Evolutionary conservation across 1,284 basidiomycete genomes (phyloP), one percentile per base, ranked within the genome.

Genomic region (Grifola frondosa): DNA sequence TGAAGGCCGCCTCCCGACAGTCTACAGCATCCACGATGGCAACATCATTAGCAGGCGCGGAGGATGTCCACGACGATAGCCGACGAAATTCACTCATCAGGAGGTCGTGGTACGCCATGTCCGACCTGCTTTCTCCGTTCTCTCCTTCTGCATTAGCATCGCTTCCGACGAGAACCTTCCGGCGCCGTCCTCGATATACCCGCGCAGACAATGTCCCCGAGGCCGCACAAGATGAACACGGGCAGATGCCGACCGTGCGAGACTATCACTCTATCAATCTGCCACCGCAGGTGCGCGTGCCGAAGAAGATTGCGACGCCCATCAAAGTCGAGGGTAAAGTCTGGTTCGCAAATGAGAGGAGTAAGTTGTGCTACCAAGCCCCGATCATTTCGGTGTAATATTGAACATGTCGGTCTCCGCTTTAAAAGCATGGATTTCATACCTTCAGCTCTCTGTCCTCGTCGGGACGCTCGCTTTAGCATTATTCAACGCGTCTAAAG

Each of bases 271-370:
- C 87, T 2, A 86, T 86, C 57, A 84, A 77, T 54, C 57, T 80
- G 0, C 78, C 83, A 1, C 67, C 80, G 0, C 71, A 75, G 34
- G 78, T 89, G 26, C 72, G 81, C 26, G 73, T 89, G 0, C 91
- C 89, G 1, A 89, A 93, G 74, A 95, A 96, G 65, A 83, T 96
- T 25, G 75, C 89, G 1, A 91, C 94, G 0, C 88, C 92, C 1
- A 79, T 98, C 56, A 88, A 88, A 53, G 91, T 99, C 28, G 96
- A 99, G 66, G 89, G 88, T 23, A 99, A 99, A 63, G 96, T 99
- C 30, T 99, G 96, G 90, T 97, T 99, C 69, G 95, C 97, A 6
- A 97, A 98, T 64, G 97, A 99, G 68, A 76, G 97, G 55, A 99
- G 89, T 91, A 47, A 42, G 74, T 65, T 12, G 21, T 22, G 29